Base-by-base conservation (phyloP, 148 eudicot genomes). In the Salicornia ramosissima region DNA sequence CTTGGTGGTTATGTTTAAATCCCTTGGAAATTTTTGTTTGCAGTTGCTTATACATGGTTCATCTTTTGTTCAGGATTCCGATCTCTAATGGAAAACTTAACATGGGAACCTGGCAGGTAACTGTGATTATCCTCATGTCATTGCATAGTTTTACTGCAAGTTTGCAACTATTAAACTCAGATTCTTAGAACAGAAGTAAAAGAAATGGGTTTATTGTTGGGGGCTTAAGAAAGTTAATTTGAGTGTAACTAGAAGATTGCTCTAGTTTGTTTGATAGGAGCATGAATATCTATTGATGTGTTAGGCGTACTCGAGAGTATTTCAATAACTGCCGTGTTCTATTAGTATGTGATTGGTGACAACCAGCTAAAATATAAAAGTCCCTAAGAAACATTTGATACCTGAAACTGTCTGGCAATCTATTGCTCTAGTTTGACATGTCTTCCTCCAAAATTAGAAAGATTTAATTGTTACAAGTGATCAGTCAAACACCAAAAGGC, bases 101-200 rank as follows among this genome's bases (percentile, higher is more conserved):
- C 90, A 90, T 93, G 92, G 98, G 98, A 79, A 93, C 98, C 74
- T 93, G 98, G 98, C 98, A 93, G 92, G 98, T 90, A 77, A 66
- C 29, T 64, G 10, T 12, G 36, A 34, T 55, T 58, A 52, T 36
- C 50, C 53, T 24, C 59, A 29, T 47, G 14, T 24, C 47, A 30
- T 29, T 55, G 5, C 24, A 42, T 19, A 39, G 2, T 31, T 69
- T 58, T 57, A 29, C 54, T 71, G 24, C 57, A 60, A 5, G 26
- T 31, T 10, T 6, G n/a, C 40, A 36, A 36, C 40, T 47, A 60
- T 21, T 16, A 15, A 1, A 5, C 10, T 3, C 62, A 13, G 6
- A 14, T 30, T n/a, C n/a, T n/a, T n/a, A n/a, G n/a, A n/a, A n/a
- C n/a, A n/a, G n/a, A n/a, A n/a, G n/a, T 14, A 43, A 25, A 5